Conservation (phyloP, 2,329 filamentous ascomycete genomes). For the Colletotrichum cereale region DNA sequence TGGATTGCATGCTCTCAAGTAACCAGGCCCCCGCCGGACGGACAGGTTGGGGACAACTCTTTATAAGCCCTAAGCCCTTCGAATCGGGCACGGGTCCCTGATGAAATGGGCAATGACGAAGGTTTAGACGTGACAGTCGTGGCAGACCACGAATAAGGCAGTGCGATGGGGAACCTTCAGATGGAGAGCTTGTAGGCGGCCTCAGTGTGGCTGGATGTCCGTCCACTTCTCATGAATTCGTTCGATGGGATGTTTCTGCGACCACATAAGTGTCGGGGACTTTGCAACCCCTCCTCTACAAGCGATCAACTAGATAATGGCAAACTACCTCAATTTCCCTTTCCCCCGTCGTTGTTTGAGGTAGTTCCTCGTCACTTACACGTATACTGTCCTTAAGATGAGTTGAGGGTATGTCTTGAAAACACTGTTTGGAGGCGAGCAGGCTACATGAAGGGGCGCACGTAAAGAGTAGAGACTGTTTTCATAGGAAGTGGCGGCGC, state of each 20-base stretch:
- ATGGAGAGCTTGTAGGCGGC: not conserved
- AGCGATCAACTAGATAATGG: not conserved
- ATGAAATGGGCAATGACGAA: constrained; percentile 10
- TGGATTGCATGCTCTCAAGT: not conserved
- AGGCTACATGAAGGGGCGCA: not conserved
- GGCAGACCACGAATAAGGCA: constrained; percentile 15
- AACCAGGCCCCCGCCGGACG: not conserved
- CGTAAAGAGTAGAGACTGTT: not conserved
- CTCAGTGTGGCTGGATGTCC: not conserved
- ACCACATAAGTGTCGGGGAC: not conserved
- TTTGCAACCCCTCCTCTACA: not conserved
- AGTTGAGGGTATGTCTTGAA: not conserved
- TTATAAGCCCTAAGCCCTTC: constrained; percentile 2
- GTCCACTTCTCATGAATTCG: not conserved
- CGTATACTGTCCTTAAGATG: not conserved
- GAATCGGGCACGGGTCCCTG: not conserved
- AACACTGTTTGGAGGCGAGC: not conserved
- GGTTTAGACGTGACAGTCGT: constrained; percentile 6
- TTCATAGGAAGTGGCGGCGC: not conserved
- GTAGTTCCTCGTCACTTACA: no score
- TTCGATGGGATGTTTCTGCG: not conserved
- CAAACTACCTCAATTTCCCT: not conserved
- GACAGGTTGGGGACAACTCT: not conserved
- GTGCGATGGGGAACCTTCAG: constrained; percentile 4
- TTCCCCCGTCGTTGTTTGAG: not conserved